Base-by-base conservation (phyloP, 495 filamentous ascomycete species). In the Cercophora sp. region DNA sequence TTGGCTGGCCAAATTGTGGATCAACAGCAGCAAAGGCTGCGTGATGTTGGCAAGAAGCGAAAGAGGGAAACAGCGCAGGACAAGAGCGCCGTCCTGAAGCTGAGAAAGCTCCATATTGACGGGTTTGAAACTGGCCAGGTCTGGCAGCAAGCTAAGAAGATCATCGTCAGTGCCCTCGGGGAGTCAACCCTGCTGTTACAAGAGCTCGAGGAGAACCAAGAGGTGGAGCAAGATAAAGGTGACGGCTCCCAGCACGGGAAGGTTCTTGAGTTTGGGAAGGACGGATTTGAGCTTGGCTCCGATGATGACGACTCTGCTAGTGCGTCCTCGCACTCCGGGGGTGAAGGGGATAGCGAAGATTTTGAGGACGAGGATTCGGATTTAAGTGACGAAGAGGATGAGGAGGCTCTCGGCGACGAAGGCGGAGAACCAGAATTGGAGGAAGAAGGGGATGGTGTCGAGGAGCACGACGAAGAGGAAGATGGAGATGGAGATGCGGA, bases 81-180 rank as follows among this genome's bases (percentile, higher is more conserved):
- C 48, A 65, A 68, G 16, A 48, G 54, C 44, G 69, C 79, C 15
- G 66, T 80, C 16, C 63, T 92, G 52, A 87, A 86, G 55, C 69
- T 92, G 52, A 79, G 85, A 61, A 86, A 87, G 67, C 69, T 98
- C 18, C 85, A 97, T 66, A 74, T 87, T 24, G 85, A 96, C 23
- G 93, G 92, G 0, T 96, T 98, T 67, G 87, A 84, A 52, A 82
- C 87, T 19, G 82, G 83, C 39, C 93, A 97, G 70, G 83, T 98
- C 15, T 97, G 91, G 89, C 89, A 96, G 64, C 93, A 98, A 70
- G 89, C 89, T 4, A 84, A 79, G 56, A 82, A 86, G 64, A 87
- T 98, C 18, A 78, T 93, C 49, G 69, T 74, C 20, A 76, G 73
- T 42, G 61, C 73, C 16, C 54, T 77, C 1, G 44, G 69, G 19